Evolutionary conservation across 495 filamentous ascomycete genomes (phyloP), one percentile per base, ranked within the genome.

Genomic region (Penicillium nucicola): DNA sequence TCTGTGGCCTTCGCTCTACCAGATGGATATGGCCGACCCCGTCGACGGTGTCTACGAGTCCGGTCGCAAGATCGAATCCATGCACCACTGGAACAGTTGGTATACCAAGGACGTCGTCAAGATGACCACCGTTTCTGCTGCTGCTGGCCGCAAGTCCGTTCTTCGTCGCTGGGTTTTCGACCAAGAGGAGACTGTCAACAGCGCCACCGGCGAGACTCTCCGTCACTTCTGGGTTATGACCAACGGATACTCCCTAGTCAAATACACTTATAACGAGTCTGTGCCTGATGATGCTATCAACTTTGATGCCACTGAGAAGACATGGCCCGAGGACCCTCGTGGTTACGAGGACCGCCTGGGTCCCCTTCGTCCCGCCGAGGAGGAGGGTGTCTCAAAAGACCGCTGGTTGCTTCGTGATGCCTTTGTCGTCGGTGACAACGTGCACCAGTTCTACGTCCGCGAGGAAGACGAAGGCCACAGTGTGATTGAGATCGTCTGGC

Each of bases 1-100:
- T 5, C 64, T 80, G 31, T 74, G 84, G 58, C 75, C 71, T 6
- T 82, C 78, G 4, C 74, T 88, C 19, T 76, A 78, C 62, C 84
- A 86, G 70, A 79, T 84, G 63, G 84, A 88, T 56, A 69, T 86
- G 55, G 68, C 65, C 34, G 76, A 77, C 14, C 83, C 85, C 30
- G 67, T 77, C 2, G 78, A 82, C 14, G 84, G 84, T 40, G 75
- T 86, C 22, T 86, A 79, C 57, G 84, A 88, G 62, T 77, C 76
- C 19, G 83, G 82, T 13, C 68, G 72, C 43, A 68, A 66, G 53
- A 77, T 80, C 1, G 62, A 85, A 22, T 82, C 77, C 43, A 66
- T 88, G 41, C 84, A 88, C 61, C 83, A 87, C 65, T 85, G 82
- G 81, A 84, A 83, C 62, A 77, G 73, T 19, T 75, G 72, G 68